Percentiles rank a stretch among this genome's conserved stretches.
Evolutionary conservation across 768 basidiomycete genomes (phyloP).

Genomic region (Clitopilus passeckerianus): DNA sequence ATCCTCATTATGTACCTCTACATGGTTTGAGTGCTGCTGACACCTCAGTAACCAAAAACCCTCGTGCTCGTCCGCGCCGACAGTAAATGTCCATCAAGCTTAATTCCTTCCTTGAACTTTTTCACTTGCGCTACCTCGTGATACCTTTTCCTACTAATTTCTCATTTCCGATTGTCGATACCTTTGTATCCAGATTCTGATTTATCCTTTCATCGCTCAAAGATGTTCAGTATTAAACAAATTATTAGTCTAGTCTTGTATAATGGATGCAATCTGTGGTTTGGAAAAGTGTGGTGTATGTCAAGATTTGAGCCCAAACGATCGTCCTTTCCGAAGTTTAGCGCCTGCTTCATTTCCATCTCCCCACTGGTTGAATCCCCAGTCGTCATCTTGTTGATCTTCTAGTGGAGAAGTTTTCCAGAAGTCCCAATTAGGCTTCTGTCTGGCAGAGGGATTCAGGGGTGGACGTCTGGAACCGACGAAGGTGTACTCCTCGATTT

Average conservation of each 20-base stretch:
- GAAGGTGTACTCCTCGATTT: constrained; percentile 36
- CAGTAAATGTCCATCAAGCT: constrained; percentile 13
- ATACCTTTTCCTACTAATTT: not conserved
- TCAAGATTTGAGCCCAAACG: not conserved
- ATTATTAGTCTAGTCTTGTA: not conserved
- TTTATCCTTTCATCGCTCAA: not conserved
- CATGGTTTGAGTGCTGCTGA: constrained; percentile 77
- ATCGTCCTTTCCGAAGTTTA: not conserved
- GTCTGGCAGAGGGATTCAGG: constrained; percentile 3
- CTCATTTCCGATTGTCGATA: too few relatives aligned
- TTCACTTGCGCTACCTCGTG: not conserved
- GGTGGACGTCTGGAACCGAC: not conserved
- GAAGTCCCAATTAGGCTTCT: constrained; percentile 26
- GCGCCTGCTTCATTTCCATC: not conserved
- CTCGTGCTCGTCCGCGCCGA: not conserved
- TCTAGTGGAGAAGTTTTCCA: constrained; percentile 41
- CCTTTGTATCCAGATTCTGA: not conserved
- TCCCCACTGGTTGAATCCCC: constrained; percentile 50
- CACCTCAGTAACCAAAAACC: constrained; percentile 17
- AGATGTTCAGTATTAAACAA: not conserved
- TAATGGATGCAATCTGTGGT: not conserved
- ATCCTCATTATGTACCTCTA: constrained; percentile 68
- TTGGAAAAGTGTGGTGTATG: not conserved
- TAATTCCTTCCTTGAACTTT: not conserved
- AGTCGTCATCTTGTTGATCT: constrained; percentile 28